Conservation (phyloP, 805 yeast genomes). For the Metschnikowia peoriensis region DNA sequence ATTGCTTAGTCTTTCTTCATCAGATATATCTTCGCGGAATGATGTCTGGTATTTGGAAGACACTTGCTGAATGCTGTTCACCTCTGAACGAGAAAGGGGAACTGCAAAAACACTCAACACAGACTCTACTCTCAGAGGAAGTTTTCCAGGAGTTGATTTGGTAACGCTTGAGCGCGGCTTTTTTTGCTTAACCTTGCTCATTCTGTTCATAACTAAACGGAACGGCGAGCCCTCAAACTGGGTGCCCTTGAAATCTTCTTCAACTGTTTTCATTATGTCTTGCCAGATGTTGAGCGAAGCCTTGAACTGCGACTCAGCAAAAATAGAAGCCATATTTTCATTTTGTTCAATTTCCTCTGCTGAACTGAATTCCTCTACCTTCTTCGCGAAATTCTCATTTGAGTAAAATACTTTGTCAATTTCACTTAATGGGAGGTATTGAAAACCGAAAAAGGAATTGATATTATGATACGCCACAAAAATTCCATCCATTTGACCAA, state of each 20-base stretch:
- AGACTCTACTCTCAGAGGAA: slow-evolving; percentile 6
- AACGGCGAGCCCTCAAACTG: slow-evolving; percentile 22
- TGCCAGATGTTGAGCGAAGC: slow-evolving; percentile 25
- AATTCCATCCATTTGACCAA: slow-evolving; percentile 96
- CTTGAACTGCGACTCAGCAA: slow-evolving; percentile 21
- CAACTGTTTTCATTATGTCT: slow-evolving; percentile 26
- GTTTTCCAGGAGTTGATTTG: neutral
- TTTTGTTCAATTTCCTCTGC: slow-evolving; percentile 10
- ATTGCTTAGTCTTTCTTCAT: slow-evolving; percentile 23
- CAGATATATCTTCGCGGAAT: slow-evolving; percentile 26
- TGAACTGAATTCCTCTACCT: slow-evolving; percentile 9
- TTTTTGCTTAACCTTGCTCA: neutral
- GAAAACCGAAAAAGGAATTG: slow-evolving; percentile 80
- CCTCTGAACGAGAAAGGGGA: slow-evolving; percentile 24
- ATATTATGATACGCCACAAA: slow-evolving; percentile 89
- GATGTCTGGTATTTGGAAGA: slow-evolving; percentile 30
- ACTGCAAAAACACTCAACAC: slow-evolving; percentile 29
- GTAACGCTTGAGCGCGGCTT: neutral
- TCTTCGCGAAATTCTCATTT: slow-evolving; percentile 4
- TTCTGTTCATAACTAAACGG: slow-evolving; percentile 27
- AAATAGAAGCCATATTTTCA: slow-evolving; percentile 13
- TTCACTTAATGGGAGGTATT: slow-evolving; percentile 72
- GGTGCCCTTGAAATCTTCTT: slow-evolving; percentile 24
- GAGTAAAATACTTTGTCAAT: slow-evolving; percentile 52
- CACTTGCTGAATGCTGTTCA: slow-evolving; percentile 25